Conservation (phyloP, 2,329 filamentous ascomycete species). For the Microcyclosporella mali region DNA sequence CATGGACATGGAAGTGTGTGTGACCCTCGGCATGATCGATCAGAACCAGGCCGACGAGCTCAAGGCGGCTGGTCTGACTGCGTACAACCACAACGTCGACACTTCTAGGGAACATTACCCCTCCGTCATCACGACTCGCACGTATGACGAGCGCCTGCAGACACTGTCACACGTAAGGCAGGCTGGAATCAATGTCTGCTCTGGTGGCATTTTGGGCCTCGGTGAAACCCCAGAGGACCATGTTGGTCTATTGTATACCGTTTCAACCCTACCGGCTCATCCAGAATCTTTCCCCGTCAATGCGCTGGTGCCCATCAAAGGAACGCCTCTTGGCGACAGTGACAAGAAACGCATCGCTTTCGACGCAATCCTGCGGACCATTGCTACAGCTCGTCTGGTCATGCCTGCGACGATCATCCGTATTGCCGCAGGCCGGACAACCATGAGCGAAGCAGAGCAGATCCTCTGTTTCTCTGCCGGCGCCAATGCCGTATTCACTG, state of each 20-base stretch:
- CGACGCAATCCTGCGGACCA: slow-evolving; percentile 70
- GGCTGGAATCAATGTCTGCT: slow-evolving; percentile 84
- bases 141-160: slow-evolving; percentile 78
- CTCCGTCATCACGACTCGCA: slow-evolving; percentile 74
- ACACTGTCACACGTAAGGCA: slow-evolving; percentile 75
- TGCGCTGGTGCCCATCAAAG: slow-evolving; percentile 82
- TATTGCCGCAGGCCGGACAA: slow-evolving; percentile 76
- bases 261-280: slow-evolving; percentile 71
- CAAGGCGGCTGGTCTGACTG: slow-evolving; percentile 76
- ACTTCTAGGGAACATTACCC: slow-evolving; percentile 87
- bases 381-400: slow-evolving; percentile 74
- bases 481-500: slow-evolving; percentile 90
- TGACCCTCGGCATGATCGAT: slow-evolving; percentile 93
- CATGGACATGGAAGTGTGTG: slow-evolving; percentile 84
- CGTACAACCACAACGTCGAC: slow-evolving; percentile 93
- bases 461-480: slow-evolving; percentile 84
- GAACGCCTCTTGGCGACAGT: slow-evolving; percentile 71
- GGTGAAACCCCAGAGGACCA: slow-evolving; percentile 75
- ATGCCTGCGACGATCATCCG: slow-evolving; percentile 84
- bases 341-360: slow-evolving; percentile 61
- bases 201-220: slow-evolving; percentile 78
- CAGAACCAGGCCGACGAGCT: slow-evolving; percentile 67
- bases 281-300: slow-evolving; percentile 91
- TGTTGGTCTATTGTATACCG: slow-evolving; percentile 75
- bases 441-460: slow-evolving; percentile 82